Conservation (phyloP, 441 rosid genomes). For the Euphorbia celastroides region DNA sequence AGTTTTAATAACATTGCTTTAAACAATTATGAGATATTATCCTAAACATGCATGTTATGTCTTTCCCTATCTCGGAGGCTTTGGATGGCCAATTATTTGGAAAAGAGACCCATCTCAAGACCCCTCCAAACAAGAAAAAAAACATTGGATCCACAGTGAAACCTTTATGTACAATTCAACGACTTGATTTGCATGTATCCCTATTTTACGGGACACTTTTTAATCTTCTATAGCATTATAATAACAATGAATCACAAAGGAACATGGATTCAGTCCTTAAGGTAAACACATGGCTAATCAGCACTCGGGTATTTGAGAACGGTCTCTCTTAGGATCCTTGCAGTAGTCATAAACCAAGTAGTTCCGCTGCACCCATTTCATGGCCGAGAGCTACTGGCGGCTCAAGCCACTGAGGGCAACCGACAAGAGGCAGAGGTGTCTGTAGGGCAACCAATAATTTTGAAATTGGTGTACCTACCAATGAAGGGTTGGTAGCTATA, state of each 20-base stretch:
- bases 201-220: background rate
- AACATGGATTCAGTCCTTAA: no score
- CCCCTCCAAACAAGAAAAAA: no score
- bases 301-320: constrained; percentile 77
- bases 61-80: constrained; percentile 25
- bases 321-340: constrained; percentile 66
- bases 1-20: no score
- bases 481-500: constrained; percentile 82
- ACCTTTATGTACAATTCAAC: background rate
- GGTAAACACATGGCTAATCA: no score
- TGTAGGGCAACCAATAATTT: constrained; percentile 67
- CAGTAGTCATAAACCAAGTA: constrained; percentile 74
- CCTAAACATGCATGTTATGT: no score
- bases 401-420: constrained; percentile 59
- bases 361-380: constrained; percentile 79
- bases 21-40: no score
- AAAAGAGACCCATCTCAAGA: constrained; percentile 44
- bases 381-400: constrained; percentile 48
- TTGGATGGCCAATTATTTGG: constrained; percentile 37
- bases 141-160: no score
- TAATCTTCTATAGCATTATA: no score
- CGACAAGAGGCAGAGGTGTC: constrained; percentile 45
- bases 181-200: background rate
- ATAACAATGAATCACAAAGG: no score
- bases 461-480: constrained; percentile 61